Evolutionary conservation across 768 basidiomycete genomes (phyloP).

Genomic region (Leccinum truebloodii): DNA sequence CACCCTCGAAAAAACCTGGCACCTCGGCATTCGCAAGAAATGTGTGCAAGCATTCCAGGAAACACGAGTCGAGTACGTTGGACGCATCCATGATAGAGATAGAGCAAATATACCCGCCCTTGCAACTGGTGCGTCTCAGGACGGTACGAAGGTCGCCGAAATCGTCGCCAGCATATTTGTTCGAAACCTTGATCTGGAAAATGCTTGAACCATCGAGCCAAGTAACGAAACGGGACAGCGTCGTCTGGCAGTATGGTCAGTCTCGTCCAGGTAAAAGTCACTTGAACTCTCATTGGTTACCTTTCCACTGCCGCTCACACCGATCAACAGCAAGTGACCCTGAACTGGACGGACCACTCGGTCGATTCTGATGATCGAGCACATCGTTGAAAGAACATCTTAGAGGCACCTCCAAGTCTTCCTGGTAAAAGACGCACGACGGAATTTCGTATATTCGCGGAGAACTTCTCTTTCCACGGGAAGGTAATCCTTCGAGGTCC

Average conservation of each 20-base stretch:
- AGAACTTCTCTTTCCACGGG: slow-evolving; percentile 92
- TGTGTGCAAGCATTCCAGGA: slow-evolving; percentile 99
- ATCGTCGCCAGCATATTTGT: slow-evolving; percentile 98
- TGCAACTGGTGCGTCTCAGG: slow-evolving; percentile 93
- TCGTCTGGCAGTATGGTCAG: slow-evolving; percentile 62
- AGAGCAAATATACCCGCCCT: slow-evolving; percentile 92
- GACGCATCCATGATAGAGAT: slow-evolving; percentile 99
- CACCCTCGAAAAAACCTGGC: slow-evolving; percentile 98
- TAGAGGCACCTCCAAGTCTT: slow-evolving; percentile 95
- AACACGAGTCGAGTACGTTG: slow-evolving; percentile 97
- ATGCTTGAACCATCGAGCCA: slow-evolving; percentile 99
- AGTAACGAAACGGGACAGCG: slow-evolving; percentile 95
- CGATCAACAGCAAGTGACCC: slow-evolving; percentile 94
- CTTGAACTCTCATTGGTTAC: slow-evolving; percentile 42
- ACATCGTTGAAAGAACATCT: slow-evolving; percentile 96
- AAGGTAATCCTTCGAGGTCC: slow-evolving; percentile 97
- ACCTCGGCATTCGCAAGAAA: slow-evolving; percentile 99
- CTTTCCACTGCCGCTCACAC: slow-evolving; percentile 98
- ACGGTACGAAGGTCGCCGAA: slow-evolving; percentile 97
- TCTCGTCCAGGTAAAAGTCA: slow-evolving; percentile 7
- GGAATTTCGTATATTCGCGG: slow-evolving; percentile 95
- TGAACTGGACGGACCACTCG: slow-evolving; percentile 98
- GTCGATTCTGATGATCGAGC: slow-evolving; percentile 97
- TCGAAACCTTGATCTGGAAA: slow-evolving; percentile 99
- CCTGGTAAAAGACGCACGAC: slow-evolving; percentile 99